A percentile compares a stretch with the other conserved stretches of the same genome.
These are phyloP conservation scores for Ascocoryne sarcoides DNA, from an alignment of 2,329 filamentous ascomycete genomes.

Conservation along the genomic window DNA sequence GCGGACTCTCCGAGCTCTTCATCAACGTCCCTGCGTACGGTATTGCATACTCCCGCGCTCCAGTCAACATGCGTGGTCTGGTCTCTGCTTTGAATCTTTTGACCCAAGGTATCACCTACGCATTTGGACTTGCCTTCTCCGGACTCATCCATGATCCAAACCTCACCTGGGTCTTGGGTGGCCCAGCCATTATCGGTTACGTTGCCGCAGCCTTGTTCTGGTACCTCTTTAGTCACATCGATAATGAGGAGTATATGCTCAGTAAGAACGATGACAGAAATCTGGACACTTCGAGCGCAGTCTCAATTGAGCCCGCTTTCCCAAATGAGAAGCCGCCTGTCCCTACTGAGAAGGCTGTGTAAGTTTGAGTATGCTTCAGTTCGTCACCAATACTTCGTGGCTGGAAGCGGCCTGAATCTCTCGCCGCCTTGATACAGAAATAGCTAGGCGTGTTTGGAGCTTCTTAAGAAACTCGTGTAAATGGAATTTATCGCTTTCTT, in stretches of 20 bases:
- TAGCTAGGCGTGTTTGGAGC: not conserved
- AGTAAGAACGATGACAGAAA: constrained; percentile 27
- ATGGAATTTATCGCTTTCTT: not conserved
- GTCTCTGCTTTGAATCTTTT: constrained; percentile 42
- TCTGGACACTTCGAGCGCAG: constrained; percentile 2
- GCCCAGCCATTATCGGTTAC: constrained; percentile 37
- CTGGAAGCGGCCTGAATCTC: constrained; percentile 1
- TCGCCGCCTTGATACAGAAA: constrained; percentile 1
- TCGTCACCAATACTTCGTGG: not conserved
- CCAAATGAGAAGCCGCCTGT: not conserved
- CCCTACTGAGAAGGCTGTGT: not conserved
- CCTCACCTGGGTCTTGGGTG: constrained; percentile 42
- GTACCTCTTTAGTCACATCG: constrained; percentile 39
- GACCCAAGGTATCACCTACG: constrained; percentile 38
- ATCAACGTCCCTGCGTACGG: constrained; percentile 43
- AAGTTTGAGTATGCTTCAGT: constrained; percentile 1
- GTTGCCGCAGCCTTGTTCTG: constrained; percentile 38
- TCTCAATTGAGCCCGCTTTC: not conserved
- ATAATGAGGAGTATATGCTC: constrained; percentile 37
- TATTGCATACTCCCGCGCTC: constrained; percentile 43
- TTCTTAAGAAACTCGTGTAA: constrained; percentile 2
- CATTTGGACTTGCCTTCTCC: constrained; percentile 37
- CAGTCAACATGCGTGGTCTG: constrained; percentile 42
- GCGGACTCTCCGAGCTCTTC: constrained; percentile 44
- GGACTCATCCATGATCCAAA: constrained; percentile 40